Evolutionary conservation across 2,329 filamentous ascomycete species (phyloP).

Genomic region (Macrophomina phaseolina): DNA sequence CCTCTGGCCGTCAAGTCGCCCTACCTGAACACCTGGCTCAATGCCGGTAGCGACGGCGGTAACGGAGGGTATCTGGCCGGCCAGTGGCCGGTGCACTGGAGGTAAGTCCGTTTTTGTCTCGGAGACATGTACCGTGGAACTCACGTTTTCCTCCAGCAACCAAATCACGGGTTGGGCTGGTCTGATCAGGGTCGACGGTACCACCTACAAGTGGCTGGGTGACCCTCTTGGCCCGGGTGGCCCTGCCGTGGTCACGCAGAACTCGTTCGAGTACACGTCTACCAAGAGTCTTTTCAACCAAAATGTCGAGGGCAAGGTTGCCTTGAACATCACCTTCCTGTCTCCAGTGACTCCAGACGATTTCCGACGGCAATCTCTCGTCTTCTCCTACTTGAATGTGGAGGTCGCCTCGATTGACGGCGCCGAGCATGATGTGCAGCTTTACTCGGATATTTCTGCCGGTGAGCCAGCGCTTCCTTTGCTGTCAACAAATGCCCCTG

Average conservation of each 20-base stretch:
- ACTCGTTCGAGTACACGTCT: conserved; percentile 71
- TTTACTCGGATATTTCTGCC: conserved; percentile 76
- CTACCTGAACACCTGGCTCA: conserved; percentile 71
- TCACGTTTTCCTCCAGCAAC: conserved; percentile 45
- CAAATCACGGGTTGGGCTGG: conserved; percentile 70
- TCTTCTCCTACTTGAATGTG: conserved; percentile 73
- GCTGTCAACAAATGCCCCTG: not conserved
- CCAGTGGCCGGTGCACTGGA: conserved; percentile 72
- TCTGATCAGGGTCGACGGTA: conserved; percentile 70
- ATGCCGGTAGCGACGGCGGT: conserved; percentile 63
- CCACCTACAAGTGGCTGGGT: conserved; percentile 72
- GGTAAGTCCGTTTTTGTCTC: conserved; percentile 46
- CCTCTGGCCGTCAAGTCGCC: conserved; percentile 77
- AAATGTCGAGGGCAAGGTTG: conserved; percentile 65
- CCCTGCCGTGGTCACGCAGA: conserved; percentile 59
- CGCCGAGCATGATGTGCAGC: conserved; percentile 65
- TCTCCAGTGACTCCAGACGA: conserved; percentile 73
- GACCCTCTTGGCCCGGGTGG: conserved; percentile 48
- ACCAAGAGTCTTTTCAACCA: conserved; percentile 74
- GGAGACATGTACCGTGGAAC: not conserved
- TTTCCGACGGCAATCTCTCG: conserved; percentile 68
- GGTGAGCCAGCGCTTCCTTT: conserved; percentile 52
- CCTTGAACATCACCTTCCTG: conserved; percentile 72
- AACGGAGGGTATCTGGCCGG: conserved; percentile 72
- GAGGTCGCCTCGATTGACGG: conserved; percentile 68